Percentiles rank a stretch among this genome's conserved stretches.
These are phyloP conservation scores for Melaleuca alternifolia DNA, from an alignment of 345 rosid species.

Conservation along the genomic window DNA sequence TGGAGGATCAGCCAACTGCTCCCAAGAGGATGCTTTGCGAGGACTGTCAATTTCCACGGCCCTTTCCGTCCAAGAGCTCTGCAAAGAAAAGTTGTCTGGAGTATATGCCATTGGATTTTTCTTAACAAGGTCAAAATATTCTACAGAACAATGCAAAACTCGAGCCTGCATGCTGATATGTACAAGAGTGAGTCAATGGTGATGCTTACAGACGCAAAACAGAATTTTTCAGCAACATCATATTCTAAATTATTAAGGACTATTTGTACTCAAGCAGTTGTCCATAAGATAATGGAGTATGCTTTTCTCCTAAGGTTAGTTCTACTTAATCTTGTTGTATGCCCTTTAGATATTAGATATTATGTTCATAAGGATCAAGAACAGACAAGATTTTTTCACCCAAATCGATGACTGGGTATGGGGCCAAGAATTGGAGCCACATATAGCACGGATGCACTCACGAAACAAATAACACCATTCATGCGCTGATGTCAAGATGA, in stretches of 20 bases:
- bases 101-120: neutral
- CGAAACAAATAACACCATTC: neutral
- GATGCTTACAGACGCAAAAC: neutral
- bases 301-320: neutral
- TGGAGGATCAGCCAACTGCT: conserved; percentile 18
- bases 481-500: neutral
- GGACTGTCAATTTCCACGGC: conserved; percentile 29
- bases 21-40: conserved; percentile 10
- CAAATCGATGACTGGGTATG: neutral
- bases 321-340: neutral
- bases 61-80: conserved; percentile 41
- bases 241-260: neutral
- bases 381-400: neutral
- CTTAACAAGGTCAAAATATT: neutral
- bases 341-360: neutral
- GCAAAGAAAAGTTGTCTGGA: neutral
- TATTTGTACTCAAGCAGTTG: neutral
- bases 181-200: neutral
- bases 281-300: neutral
- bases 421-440: neutral
- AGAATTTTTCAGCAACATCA: neutral
- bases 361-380: neutral
- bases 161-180: neutral
- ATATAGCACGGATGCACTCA: neutral
- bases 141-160: neutral